Evolutionary conservation across 805 yeast species (phyloP).

Genomic region (Saccharomycopsis synnaedendra): DNA sequence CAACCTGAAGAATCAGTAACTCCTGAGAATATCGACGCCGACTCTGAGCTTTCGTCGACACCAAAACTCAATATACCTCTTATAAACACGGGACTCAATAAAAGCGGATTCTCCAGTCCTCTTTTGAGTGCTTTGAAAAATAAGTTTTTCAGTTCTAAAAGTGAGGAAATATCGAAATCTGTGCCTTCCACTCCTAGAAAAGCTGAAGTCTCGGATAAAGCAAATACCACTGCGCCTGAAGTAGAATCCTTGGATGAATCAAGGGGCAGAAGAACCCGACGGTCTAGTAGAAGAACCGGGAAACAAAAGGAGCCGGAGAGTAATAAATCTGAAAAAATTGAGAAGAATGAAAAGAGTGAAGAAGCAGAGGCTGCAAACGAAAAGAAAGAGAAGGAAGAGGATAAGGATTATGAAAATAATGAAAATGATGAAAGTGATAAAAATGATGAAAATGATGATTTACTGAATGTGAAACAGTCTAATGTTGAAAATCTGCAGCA

Average conservation of each 20-base stretch:
- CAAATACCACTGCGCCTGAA: not conserved
- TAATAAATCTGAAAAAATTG: not conserved
- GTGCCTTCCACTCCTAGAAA: not conserved
- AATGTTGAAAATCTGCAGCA: not conserved
- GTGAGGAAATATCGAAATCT: not conserved
- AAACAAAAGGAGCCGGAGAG: not conserved
- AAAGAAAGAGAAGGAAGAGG: not conserved
- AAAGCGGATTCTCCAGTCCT: not conserved
- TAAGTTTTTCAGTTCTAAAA: not conserved
- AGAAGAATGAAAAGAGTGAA: not conserved
- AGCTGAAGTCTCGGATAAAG: not conserved
- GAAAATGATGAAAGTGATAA: slow-evolving; percentile 5
- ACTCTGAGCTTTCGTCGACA: not conserved
- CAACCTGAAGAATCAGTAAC: not conserved
- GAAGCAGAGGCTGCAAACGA: not conserved
- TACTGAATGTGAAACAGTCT: not conserved
- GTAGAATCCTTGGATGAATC: not conserved
- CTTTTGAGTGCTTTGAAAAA: slow-evolving; percentile 2
- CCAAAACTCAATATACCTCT: slow-evolving; percentile 14
- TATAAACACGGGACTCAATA: slow-evolving; percentile 10
- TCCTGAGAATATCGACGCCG: not conserved
- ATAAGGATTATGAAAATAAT: not conserved
- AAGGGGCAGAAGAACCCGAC: not conserved
- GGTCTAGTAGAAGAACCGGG: not conserved
- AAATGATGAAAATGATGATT: slow-evolving; percentile 19